Conservation (phyloP, 129 eudicot species). For the Cynara cardunculus region DNA sequence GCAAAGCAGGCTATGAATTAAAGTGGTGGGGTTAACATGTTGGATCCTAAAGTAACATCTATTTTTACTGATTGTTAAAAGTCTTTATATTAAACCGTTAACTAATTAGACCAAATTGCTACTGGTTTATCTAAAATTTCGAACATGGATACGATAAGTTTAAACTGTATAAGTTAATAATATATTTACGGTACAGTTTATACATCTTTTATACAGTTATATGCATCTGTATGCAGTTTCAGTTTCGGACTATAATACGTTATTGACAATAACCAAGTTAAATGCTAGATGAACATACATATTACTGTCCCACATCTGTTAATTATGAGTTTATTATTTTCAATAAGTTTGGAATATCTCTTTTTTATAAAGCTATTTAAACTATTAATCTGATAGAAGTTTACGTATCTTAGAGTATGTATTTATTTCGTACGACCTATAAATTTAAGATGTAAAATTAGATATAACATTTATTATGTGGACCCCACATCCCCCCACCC, state of each 20-base stretch:
- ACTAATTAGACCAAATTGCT: neutral
- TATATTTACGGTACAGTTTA: too few species aligned
- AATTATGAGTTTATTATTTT: too few species aligned
- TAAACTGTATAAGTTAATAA: too few species aligned
- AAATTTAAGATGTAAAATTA: conserved; percentile 7
- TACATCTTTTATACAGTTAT: too few species aligned
- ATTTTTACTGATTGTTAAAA: neutral
- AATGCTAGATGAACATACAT: neutral
- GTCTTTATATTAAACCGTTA: neutral
- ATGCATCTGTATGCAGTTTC: neutral
- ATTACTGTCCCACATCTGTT: neutral
- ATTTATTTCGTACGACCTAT: neutral
- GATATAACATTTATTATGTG: conserved; percentile 14
- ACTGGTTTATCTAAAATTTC: neutral
- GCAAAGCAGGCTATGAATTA: neutral
- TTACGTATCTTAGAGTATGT: too few species aligned
- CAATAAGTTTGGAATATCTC: neutral
- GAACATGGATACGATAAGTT: too few species aligned
- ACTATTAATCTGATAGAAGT: too few species aligned
- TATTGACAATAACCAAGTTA: neutral
- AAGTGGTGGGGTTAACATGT: neutral
- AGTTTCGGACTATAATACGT: neutral
- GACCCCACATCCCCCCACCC: conserved; percentile 4
- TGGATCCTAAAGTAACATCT: neutral
- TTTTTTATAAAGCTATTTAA: too few species aligned